Conservation (phyloP, 2,329 filamentous ascomycete species). For the Gaeumannomyces sp. region DNA sequence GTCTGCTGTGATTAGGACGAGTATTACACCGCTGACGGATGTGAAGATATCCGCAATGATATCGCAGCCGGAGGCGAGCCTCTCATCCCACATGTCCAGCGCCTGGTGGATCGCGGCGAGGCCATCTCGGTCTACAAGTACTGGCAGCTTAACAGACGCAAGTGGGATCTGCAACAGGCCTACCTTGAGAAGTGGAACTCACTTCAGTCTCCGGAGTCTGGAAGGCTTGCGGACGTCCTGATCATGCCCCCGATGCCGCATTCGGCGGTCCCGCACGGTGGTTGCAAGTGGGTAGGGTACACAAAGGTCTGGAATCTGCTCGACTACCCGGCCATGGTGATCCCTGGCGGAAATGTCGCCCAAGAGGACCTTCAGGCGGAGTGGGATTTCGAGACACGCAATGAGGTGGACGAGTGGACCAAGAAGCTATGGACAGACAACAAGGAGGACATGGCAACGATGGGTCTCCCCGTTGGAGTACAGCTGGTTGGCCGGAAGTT, state of each 20-base stretch:
- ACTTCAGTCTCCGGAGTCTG: conserved; percentile 33
- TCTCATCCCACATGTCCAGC: conserved; percentile 51
- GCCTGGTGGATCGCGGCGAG: conserved; percentile 43
- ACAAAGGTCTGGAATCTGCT: conserved; percentile 58
- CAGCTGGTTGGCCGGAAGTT: conserved; percentile 46
- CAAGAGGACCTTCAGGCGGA: conserved; percentile 21
- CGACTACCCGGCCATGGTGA: conserved; percentile 52
- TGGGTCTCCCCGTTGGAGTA: conserved; percentile 42
- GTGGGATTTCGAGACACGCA: conserved; percentile 37
- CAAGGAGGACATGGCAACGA: conserved; percentile 27
- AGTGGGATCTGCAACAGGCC: conserved; percentile 43
- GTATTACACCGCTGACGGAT: conserved; percentile 57
- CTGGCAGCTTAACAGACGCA: conserved; percentile 60
- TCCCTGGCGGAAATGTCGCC: conserved; percentile 45
- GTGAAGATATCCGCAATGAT: conserved; percentile 54
- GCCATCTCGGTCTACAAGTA: conserved; percentile 58
- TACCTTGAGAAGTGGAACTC: conserved; percentile 55
- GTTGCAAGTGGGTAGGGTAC: conserved; percentile 46
- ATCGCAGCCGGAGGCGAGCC: conserved; percentile 52
- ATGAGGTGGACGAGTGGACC: conserved; percentile 46
- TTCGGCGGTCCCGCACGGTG: conserved; percentile 39
- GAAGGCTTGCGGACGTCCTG: conserved; percentile 45
- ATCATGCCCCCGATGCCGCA: conserved; percentile 57
- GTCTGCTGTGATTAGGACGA: conserved; percentile 35
- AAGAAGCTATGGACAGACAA: conserved; percentile 38